Base-by-base conservation (phyloP, 129 eudicot genomes). In the Logfia minima region DNA sequence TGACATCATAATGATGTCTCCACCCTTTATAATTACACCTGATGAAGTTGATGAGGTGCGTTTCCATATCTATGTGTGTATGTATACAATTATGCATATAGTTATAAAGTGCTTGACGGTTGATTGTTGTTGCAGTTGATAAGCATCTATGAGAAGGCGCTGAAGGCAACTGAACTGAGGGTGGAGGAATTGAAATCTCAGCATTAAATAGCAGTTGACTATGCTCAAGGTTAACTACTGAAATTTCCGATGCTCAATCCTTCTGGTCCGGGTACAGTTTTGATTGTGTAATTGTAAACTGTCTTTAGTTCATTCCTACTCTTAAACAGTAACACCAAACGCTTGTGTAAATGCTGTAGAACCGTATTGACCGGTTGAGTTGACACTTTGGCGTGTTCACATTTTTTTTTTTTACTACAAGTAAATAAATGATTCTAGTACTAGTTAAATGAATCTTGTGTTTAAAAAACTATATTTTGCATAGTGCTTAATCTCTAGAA, bases 1-100 rank as follows among this genome's bases (percentile, higher is more conserved):
- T 39, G 98, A 93, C 77, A 90, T 9, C 60, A 90, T 90, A 66
- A 86, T 93, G 94, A 90, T 93, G 90, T 90, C 92, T 79, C 98
- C 98, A 51, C 96, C 98, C 5, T 87, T 88, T 37, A 87, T 88
- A 26, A 85, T 88, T 43, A 83, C 88, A 63, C 88, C 87, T 7
- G 78, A 64, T 8, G 92, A 93, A 88, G 19, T 93, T 51, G 95
- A 93, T 51, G 89, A 88, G 95, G 98, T 93, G 82, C 7, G 31
- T 28, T 67, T 24, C 18, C 41, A 17, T 10, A 21, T 10, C 6
- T 41, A 10, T 13, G 19, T 28, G 8, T 21, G 14, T 24, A 21
- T 69, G 7, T 5, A 2, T 32, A 35, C 31, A 19, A 3, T 8
- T 2, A 31, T 60, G 28, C 28, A 53, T 29, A 45, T 13, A 13